Evolutionary conservation across 306 rosid species (phyloP), one percentile per base, ranked within the genome.

Genomic region (Vigna unguiculata): DNA sequence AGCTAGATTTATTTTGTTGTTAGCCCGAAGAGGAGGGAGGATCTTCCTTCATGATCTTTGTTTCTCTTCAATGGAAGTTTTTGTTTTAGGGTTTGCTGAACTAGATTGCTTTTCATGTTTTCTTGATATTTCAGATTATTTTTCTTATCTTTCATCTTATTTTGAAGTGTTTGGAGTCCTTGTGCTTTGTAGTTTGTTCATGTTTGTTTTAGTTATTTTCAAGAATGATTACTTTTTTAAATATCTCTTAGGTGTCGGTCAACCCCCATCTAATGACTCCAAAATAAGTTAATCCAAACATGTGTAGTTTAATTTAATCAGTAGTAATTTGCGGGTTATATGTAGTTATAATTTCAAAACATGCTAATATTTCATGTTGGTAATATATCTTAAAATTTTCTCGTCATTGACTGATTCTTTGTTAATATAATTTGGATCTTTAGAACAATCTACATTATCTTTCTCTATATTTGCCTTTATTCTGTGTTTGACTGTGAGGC

Each of bases 401-500:
- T 25, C 61, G 75, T 69, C 34, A 75, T 54, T 24, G 72, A 19
- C 62, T 71, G 52, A 36, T 77, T 60, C 30, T 73, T 40, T 69
- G 71, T 72, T 51, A 61, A 46, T 61, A 19, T 77, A 59, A 36
- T 80, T 69, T 69, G 30, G 67, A 72, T 75, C 41, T 61, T 54
- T 4, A 20, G 57, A 64, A 57, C 51, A 45, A 40, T 47, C 53
- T 55, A 57, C 64, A 38, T 52, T 51, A 40, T 57, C 70, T 58
- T 57, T 63, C 58, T 49, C 57, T 71, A 28, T 52, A 43, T 47
- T 41, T 64, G 38, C 21, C 72, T 80, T 77, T 57, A 13, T 46
- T 24, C 65, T 57, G 54, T 77, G 83, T 71, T 64, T 80, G 70
- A 69, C 63, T 21, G 57, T 21, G 57, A 77, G 68, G 75, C 78